phyloP scores from a whole-genome alignment of 2,329 filamentous ascomycete species.

The Ophiostoma sp. region DNA sequence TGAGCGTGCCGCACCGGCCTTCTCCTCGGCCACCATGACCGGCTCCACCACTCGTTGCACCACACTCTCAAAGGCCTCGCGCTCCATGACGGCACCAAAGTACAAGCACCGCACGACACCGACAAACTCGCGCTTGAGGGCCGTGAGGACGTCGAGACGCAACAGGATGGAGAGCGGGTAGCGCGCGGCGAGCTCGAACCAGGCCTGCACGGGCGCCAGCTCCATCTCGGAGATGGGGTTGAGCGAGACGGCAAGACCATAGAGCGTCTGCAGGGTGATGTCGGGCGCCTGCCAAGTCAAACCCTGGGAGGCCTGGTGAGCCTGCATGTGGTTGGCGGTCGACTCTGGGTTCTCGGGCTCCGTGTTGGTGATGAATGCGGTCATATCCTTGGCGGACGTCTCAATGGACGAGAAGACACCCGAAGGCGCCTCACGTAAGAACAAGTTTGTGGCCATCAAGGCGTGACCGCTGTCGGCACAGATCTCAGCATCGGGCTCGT shows the following conservation, averaged over 20 bases:
- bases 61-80: constrained; percentile 50
- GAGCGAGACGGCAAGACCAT: constrained; percentile 48
- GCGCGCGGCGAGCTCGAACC: constrained; percentile 52
- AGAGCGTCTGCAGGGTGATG: constrained; percentile 46
- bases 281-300: constrained; percentile 43
- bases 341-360: constrained; percentile 5
- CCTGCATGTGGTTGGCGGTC: constrained; percentile 2
- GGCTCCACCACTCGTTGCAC: constrained; percentile 43
- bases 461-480: constrained; percentile 42
- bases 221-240: constrained; percentile 44
- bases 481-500: constrained; percentile 12
- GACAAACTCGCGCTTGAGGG: constrained; percentile 45
- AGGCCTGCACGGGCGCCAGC: constrained; percentile 54
- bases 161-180: constrained; percentile 46
- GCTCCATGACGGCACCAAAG: constrained; percentile 51
- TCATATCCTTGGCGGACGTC: constrained; percentile 26
- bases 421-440: constrained; percentile 44
- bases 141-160: constrained; percentile 38
- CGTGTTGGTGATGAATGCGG: constrained; percentile 24
- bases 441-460: constrained; percentile 48
- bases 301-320: constrained; percentile 23
- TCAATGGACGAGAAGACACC: constrained; percentile 35
- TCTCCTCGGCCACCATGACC: constrained; percentile 21
- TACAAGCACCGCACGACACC: constrained; percentile 48
- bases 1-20: not conserved